Base-by-base conservation (phyloP, 345 rosid genomes). In the Sapria himalayana region DNA sequence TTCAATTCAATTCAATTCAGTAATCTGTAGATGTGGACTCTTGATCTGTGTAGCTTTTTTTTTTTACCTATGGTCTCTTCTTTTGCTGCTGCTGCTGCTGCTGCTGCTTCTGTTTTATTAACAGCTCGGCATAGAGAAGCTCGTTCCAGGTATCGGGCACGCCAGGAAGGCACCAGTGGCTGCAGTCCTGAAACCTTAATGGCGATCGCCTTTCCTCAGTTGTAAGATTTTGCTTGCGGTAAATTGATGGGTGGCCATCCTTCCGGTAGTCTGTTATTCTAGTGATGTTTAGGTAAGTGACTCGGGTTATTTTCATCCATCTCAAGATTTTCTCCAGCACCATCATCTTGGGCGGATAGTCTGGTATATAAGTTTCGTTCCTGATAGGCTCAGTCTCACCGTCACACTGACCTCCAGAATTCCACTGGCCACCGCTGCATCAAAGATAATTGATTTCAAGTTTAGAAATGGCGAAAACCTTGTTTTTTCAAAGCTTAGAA, bases 141-240 rank as follows among this genome's bases (percentile, higher is more conserved):
- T 82, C 93, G 24, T 89, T 89, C 98, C 98, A 89, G 0, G 76
- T 52, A 43, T 89, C 98, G 0, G 95, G 98, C 17, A 89, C 95
- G 0, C 98, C 98, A 0, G 98, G 95, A 39, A 89, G 92, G 65
- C 98, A 89, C 98, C 98, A 89, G 25, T 89, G 98, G 66, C 98
- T 82, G 65, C 98, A 89, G 48, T 89, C 98, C 46, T 89, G 98
- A 63, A 48, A 81, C 46, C 12, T 55, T 55, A 79, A 35, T 0
- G 86, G 84, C 0, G 75, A 52, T 41, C 44, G 61, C 43, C 66
- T 65, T 59, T 82, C 81, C 25, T 49, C 81, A 0, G 19, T 54
- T 0, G 91, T 8, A 11, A 72, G 3, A 17, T 64, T 54, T 16
- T 53, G 74, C 56, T 66, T 82, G 57, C 92, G 45, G 47, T 79